These are phyloP conservation scores for Torulaspora gathmanii DNA, from an alignment of 805 yeast species.

Conservation along the genomic window DNA sequence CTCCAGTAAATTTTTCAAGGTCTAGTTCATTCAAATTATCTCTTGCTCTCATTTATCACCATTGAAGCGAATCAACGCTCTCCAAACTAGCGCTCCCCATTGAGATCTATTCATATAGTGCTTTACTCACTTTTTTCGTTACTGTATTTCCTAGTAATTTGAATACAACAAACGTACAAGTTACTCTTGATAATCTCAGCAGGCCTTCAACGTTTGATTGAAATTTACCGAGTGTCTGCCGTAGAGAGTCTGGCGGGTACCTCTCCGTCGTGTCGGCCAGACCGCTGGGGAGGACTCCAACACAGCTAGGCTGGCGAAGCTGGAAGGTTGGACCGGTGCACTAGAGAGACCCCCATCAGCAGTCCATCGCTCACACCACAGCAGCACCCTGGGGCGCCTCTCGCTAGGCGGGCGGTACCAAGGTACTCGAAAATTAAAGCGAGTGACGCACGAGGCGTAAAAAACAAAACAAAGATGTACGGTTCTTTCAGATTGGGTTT, in stretches of 20 bases:
- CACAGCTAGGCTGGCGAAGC: no score
- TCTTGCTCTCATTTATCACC: neutral
- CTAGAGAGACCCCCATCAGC: neutral
- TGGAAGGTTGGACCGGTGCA: neutral
- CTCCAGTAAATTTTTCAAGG: neutral
- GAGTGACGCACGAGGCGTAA: neutral
- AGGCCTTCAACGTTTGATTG: slow-evolving; percentile 9
- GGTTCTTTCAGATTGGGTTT: no score
- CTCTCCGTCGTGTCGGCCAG: neutral
- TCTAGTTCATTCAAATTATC: neutral
- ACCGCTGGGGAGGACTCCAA: neutral
- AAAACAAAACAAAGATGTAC: no score
- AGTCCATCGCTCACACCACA: no score
- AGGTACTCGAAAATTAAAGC: neutral
- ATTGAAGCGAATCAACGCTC: neutral
- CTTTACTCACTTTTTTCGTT: slow-evolving; percentile 26
- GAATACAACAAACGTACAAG: slow-evolving; percentile 1
- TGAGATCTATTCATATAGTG: slow-evolving; percentile 2
- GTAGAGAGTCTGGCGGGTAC: neutral
- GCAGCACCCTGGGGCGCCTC: neutral
- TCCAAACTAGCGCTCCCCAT: neutral
- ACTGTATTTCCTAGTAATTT: slow-evolving; percentile 18
- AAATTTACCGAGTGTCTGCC: slow-evolving; percentile 5
- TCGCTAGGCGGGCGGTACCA: neutral
- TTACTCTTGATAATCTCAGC: neutral